Evolutionary conservation across 129 eudicot species (phyloP), one percentile per base, ranked within the genome.

Genomic region (Centrapalus pauciflorus): DNA sequence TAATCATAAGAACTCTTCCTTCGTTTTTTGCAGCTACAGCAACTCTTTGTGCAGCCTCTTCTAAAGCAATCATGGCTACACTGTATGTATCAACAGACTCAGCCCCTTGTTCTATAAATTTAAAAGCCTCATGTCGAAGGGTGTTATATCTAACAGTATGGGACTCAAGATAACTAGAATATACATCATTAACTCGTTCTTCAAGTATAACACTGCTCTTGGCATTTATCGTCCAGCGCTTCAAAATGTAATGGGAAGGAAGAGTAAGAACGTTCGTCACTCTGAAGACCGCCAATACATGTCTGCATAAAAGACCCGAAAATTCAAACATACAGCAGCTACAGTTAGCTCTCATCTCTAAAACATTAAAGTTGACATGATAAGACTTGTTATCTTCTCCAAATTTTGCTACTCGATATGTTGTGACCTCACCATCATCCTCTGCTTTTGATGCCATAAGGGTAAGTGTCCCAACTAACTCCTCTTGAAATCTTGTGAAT

Each of bases 321-420:
- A 86, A 86, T 51, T 82, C 88, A 77, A 81, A 85, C 90, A 85
- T 85, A 51, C 81, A 82, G 62, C 90, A 85, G 64, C 82, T 85
- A 49, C 90, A 85, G 45, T 66, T 75, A 78, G 86, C 86, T 61
- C 72, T 80, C 83, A 77, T 85, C 62, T 75, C 85, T 12, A 80
- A 45, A 59, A 71, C 82, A 67, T 77, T 71, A 30, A 85, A 85
- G 27, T 60, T 74, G 13, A 85, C 93, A 50, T 50, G 49, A 61
- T 85, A 76, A 30, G 76, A 67, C 77, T 71, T 85, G 73, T 76
- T 71, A 13, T 79, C 82, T 58, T 82, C 93, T 25, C 85, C 93
- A 70, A 61, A 85, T 69, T 85, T 85, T 13, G 93, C 80, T 54
- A 85, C 93, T 55, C 68, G 88, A 61, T 79, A 85, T 3, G 76